These are phyloP conservation scores for Alternaria conjuncta DNA, from an alignment of 2,329 filamentous ascomycete genomes.

Conservation along the genomic window DNA sequence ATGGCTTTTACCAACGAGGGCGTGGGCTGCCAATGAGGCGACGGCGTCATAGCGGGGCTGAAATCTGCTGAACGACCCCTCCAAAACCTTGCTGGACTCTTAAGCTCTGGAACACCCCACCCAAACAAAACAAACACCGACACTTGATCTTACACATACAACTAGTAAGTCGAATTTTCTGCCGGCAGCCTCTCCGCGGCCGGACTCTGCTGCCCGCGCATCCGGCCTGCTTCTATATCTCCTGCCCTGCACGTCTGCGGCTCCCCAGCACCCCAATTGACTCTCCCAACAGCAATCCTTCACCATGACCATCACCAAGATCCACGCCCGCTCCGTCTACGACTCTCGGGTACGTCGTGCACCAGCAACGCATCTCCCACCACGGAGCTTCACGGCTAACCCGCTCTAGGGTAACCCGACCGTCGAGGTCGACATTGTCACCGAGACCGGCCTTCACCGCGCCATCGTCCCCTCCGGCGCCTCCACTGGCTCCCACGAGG, in stretches of 20 bases:
- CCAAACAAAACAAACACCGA: slow-evolving; percentile 37
- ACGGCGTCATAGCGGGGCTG: slow-evolving; percentile 31
- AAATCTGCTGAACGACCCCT: slow-evolving; percentile 31
- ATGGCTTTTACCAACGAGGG: slow-evolving; percentile 29
- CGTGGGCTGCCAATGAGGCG: slow-evolving; percentile 28
- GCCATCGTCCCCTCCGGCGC: slow-evolving; percentile 97
- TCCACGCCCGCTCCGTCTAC: slow-evolving; percentile 79
- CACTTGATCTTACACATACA: slow-evolving; percentile 27
- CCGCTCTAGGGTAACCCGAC: slow-evolving; percentile 79
- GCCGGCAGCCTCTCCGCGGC: slow-evolving; percentile 43
- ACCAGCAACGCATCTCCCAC: neutral
- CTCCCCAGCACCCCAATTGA: slow-evolving; percentile 32
- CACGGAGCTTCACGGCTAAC: slow-evolving; percentile 12
- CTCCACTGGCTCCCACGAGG: slow-evolving; percentile 71
- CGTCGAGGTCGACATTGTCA: slow-evolving; percentile 97
- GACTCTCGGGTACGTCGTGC: slow-evolving; percentile 73
- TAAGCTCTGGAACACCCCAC: slow-evolving; percentile 27
- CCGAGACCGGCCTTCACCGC: slow-evolving; percentile 94
- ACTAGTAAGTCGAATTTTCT: slow-evolving; percentile 44
- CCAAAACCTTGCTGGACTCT: slow-evolving; percentile 27
- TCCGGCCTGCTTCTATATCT: slow-evolving; percentile 35
- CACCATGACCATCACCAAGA: slow-evolving; percentile 74
- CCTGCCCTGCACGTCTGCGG: slow-evolving; percentile 15
- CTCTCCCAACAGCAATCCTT: slow-evolving; percentile 19
- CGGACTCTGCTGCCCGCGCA: slow-evolving; percentile 36